phyloP scores from a whole-genome alignment of 768 basidiomycete species.

The Phlegmacium glaucopus region DNA sequence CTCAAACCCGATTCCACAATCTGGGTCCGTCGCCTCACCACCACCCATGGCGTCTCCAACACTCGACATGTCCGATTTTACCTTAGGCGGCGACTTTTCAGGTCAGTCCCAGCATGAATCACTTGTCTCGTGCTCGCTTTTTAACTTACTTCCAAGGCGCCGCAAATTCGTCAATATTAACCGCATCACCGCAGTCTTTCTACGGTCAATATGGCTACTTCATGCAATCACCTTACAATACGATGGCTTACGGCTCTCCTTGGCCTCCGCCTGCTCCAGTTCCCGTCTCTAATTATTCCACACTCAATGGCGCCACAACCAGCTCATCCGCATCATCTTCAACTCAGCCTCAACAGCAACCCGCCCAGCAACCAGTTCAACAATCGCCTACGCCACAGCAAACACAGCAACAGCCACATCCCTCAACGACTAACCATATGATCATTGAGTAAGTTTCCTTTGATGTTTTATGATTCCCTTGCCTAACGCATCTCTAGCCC shows the following conservation, averaged over 20 bases:
- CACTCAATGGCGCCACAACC: conserved; percentile 71
- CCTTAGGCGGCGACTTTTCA: conserved; percentile 35
- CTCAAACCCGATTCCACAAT: conserved; percentile 18
- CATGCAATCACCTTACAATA: conserved; percentile 46
- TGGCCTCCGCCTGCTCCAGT: conserved; percentile 43
- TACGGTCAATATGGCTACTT: conserved; percentile 42
- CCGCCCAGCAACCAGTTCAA: conserved; percentile 14
- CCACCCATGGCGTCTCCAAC: conserved; percentile 21
- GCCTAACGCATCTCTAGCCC: conserved; percentile 42
- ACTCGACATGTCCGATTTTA: conserved; percentile 42
- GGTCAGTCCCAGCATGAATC: conserved; percentile 2
- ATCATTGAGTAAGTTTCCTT: conserved; percentile 66
- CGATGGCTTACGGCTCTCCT: conserved; percentile 49
- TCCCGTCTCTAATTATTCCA: conserved; percentile 74
- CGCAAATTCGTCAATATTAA: conserved; percentile 32
- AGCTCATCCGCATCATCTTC: conserved; percentile 25
- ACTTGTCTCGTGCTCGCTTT: conserved; percentile 3
- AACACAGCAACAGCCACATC: conserved; percentile 20
- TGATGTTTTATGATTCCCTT: conserved; percentile 4
- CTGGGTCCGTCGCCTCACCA: conserved; percentile 10
- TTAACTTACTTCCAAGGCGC: conserved; percentile 13
- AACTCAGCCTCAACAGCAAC: conserved; percentile 18
- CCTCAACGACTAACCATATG: conserved; percentile 38
- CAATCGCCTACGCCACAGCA: conserved; percentile 23
- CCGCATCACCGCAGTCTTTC: conserved; percentile 38